Base-by-base conservation (phyloP, 2,329 filamentous ascomycete genomes). In the Pestalotiopsis sp. region DNA sequence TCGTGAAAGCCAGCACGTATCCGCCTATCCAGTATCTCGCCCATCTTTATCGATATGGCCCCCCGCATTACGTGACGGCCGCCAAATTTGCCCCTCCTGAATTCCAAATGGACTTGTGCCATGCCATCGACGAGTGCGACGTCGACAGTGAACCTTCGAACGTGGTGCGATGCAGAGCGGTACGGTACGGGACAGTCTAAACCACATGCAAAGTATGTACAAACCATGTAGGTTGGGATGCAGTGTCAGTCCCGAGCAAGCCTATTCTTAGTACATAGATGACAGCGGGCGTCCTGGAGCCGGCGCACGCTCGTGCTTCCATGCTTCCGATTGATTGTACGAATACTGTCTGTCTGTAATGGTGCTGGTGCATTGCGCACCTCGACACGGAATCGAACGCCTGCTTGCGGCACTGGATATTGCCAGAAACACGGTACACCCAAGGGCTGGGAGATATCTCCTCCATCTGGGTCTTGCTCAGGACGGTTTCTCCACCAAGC, bases 401-500 rank as follows among this genome's bases (percentile, higher is more conserved):
- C 45, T 52, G 14, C 14, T 52, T 52, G n/a, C 45, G 17, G 9
- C 17, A 13, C 17, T n/a, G 45, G 27, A 31, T n/a, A 52, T 52
- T 52, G 45, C 45, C 20, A 9, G 7, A 52, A 52, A 52, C 17
- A 52, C 20, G 17, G 45, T 52, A 20, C 45, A 52, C 17, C 57
- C n/a, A 60, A 23, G 57, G 14, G 17, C 31, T 60, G 57, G 57
- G 17, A 12, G 57, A 60, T 23, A 27, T 36, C 27, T 27, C 25
- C 25, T 60, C 20, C 31, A 60, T n/a, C 23, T 12, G 6, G 23
- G 20, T 60, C 57, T 20, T n/a, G 17, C 13, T 17, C 13, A 11
- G 59, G 11, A 12, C 27, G 14, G 38, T 23, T 62, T 62, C 60
- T 27, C 60, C 60, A 62, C 60, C 60, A 62, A 36, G 60, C 60